Evolutionary conservation across 2,329 filamentous ascomycete species (phyloP), one percentile per base, ranked within the genome.

Genomic region (Diaporthe sp.): DNA sequence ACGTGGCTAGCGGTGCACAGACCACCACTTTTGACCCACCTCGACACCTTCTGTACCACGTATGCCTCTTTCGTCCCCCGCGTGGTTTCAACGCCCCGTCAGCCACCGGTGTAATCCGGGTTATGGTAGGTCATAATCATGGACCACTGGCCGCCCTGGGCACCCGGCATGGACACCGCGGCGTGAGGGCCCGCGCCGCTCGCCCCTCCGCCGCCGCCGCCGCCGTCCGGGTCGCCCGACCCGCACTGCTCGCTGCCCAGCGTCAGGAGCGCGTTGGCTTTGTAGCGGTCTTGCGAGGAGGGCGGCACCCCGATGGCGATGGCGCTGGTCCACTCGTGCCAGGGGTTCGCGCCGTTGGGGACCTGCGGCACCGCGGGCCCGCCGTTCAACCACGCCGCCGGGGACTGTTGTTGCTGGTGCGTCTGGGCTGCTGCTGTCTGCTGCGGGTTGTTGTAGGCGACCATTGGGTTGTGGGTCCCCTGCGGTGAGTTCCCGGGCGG

Each of bases 281-380:
- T 87, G 80, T 87, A 89, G 34, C 87, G 84, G 59, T 89, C 87
- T 74, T 88, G 87, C 46, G 81, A 86, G 3, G 34, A 70, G 0
- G 73, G 61, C 77, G 88, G 86, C 46, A 86, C 84, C n/a, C 65
- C 46, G 37, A 90, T 87, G 70, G 88, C 87, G 0, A 86, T 84
- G 72, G 88, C 87, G 0, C 86, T 84, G 12, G 88, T 87, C 89
- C 89, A 91, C 81, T 90, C 87, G 22, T 88, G 85, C 89, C 89
- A 91, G 0, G 87, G 84, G 76, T 87, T 89, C 10, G 83, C 84
- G 4, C 82, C 77, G 62, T 75, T 75, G 53, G 61, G 39, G 51
- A 73, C 80, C 0, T 73, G 70, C 39, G 42, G 70, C 37, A 65
- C 58, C 3, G 58, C 4, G 19, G 44, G 15, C 22, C 59, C 57